Conservation (phyloP, 345 rosid species). For the Lepidium didymum region DNA sequence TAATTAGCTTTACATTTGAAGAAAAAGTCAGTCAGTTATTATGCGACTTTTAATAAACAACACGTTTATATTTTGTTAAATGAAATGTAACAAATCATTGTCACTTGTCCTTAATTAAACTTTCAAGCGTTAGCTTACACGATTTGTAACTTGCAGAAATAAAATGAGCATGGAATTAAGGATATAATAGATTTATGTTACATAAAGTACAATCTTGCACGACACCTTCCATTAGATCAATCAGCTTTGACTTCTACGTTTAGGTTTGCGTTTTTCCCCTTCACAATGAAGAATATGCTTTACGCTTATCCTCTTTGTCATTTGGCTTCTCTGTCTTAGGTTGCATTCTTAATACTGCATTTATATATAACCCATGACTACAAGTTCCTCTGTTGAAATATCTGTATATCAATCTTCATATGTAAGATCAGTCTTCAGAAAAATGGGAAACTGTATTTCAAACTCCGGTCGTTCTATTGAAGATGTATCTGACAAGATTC, state of each 20-base stretch:
- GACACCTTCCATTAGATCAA: conserved; percentile 5
- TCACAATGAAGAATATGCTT: conserved; percentile 21
- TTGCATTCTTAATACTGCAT: neutral
- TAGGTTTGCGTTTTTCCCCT: conserved; percentile 12
- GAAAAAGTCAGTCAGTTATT: neutral
- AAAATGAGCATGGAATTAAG: neutral
- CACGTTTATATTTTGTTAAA: neutral
- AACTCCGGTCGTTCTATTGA: neutral
- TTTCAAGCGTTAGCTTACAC: conserved; percentile 17
- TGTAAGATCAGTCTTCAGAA: neutral
- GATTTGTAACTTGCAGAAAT: conserved; percentile 12
- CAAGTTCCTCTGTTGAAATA: neutral
- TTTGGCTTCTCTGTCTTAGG: neutral
- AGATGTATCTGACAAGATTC: conserved; percentile 25
- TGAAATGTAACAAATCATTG: conserved; percentile 4
- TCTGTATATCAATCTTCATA: neutral
- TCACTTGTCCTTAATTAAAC: neutral
- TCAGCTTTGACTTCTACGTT: conserved; percentile 27
- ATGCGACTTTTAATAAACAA: neutral
- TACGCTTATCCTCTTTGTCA: conserved; percentile 17
- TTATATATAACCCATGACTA: conserved; percentile 9
- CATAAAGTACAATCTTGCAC: conserved; percentile 21
- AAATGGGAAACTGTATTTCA: conserved; percentile 33
- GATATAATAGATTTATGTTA: conserved; percentile 1
- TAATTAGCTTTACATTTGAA: neutral